These are phyloP conservation scores for Backusella circina DNA, from an alignment of 192 early-diverging fungal species.

Conservation along the genomic window DNA sequence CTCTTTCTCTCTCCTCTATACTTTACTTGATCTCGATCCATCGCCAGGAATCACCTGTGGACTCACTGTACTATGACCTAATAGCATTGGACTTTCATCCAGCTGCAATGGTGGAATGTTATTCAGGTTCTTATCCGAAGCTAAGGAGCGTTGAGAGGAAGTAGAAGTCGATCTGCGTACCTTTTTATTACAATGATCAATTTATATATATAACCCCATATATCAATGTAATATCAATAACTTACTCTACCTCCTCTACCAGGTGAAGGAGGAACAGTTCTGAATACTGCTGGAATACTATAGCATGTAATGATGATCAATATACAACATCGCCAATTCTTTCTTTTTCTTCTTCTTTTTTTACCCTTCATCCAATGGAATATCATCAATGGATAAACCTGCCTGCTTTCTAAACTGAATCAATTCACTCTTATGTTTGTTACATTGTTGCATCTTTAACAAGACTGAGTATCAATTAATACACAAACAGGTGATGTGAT, in stretches of 20 bases:
- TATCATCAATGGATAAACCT: slow-evolving; percentile 22
- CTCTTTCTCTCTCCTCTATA: background rate
- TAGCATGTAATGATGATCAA: background rate
- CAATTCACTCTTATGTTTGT: slow-evolving; percentile 23
- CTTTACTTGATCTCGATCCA: background rate
- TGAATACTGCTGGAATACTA: slow-evolving; percentile 26
- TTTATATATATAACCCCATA: too few species aligned
- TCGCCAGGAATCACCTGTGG: background rate
- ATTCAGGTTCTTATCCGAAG: slow-evolving; percentile 20
- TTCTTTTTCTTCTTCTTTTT: background rate
- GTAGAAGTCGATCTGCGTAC: slow-evolving; percentile 25
- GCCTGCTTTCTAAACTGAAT: slow-evolving; percentile 13
- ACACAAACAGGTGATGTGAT: too few species aligned
- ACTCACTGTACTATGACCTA: background rate
- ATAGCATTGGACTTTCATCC: background rate
- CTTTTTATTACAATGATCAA: too few species aligned
- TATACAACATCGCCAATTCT: background rate
- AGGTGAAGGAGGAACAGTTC: slow-evolving; percentile 27
- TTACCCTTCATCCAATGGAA: slow-evolving; percentile 29
- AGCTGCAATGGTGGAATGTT: slow-evolving; percentile 26
- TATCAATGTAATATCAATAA: background rate
- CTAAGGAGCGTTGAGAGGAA: slow-evolving; percentile 20
- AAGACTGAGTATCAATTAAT: background rate
- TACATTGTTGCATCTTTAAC: slow-evolving; percentile 16
- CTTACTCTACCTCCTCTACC: slow-evolving; percentile 23